These are phyloP conservation scores for Hypomontagnella monticulosa DNA, from an alignment of 495 filamentous ascomycete species.

Conservation along the genomic window DNA sequence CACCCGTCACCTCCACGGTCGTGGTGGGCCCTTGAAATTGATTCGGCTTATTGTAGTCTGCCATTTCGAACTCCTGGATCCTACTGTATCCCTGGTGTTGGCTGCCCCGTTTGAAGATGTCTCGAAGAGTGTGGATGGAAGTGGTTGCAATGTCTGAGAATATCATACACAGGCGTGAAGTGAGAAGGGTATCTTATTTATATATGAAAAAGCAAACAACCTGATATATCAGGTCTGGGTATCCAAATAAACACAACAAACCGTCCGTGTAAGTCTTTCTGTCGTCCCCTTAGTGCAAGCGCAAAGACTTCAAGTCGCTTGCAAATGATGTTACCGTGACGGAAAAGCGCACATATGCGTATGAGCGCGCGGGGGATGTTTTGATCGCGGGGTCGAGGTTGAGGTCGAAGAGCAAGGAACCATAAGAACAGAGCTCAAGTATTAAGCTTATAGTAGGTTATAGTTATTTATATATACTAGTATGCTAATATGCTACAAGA, in stretches of 20 bases:
- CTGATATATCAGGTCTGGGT: slow-evolving; percentile 12
- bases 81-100: slow-evolving; percentile 27
- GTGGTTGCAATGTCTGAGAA: slow-evolving; percentile 13
- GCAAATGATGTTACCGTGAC: slow-evolving; percentile 48
- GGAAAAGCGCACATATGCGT: slow-evolving; percentile 15
- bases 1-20: slow-evolving; percentile 38
- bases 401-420: neutral
- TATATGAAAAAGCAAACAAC: slow-evolving; percentile 1
- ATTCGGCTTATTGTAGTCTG: slow-evolving; percentile 31
- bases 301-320: slow-evolving; percentile 71
- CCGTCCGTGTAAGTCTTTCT: slow-evolving; percentile 62
- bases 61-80: slow-evolving; percentile 43
- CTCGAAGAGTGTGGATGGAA: slow-evolving; percentile 28
- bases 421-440: neutral
- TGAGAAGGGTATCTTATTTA: slow-evolving; percentile 8
- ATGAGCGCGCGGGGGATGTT: slow-evolving; percentile 4
- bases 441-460: neutral
- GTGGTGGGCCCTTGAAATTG: slow-evolving; percentile 33
- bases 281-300: slow-evolving; percentile 60
- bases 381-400: neutral
- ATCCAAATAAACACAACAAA: slow-evolving; percentile 15
- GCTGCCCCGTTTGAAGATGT: slow-evolving; percentile 22
- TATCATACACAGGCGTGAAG: slow-evolving; percentile 21
- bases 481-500: neutral
- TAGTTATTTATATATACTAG: slow-evolving; percentile 5